These are phyloP conservation scores for Toxoplasma gondii DNA, from an alignment of 169 alveolate genomes.

Conservation along the genomic window DNA sequence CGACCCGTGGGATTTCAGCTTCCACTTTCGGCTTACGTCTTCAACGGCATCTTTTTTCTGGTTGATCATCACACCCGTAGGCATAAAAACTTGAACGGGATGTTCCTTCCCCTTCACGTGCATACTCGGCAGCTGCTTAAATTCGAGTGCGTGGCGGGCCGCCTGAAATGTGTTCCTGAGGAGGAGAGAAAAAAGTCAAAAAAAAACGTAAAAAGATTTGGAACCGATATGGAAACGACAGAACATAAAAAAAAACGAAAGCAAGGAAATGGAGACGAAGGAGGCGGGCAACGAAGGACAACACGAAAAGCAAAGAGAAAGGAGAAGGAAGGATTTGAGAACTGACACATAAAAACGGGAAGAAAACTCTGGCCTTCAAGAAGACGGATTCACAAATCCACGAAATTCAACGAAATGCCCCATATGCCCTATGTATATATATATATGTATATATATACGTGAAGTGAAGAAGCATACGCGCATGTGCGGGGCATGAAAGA, in stretches of 20 bases:
- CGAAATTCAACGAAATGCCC: too few relatives aligned
- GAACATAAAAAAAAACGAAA: not conserved
- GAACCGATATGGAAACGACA: not conserved
- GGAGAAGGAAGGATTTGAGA: too few relatives aligned
- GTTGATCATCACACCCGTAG: slow-evolving; percentile 59
- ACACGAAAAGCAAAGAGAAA: too few relatives aligned
- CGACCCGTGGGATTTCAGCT: too few relatives aligned
- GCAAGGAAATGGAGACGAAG: not conserved
- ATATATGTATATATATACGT: not conserved
- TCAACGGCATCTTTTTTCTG: not conserved
- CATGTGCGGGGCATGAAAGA: too few relatives aligned
- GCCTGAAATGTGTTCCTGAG: slow-evolving; percentile 73
- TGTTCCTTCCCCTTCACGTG: slow-evolving; percentile 71
- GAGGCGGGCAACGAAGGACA: too few relatives aligned
- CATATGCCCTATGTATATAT: too few relatives aligned
- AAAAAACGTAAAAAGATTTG: not conserved
- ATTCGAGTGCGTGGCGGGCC: slow-evolving; percentile 68
- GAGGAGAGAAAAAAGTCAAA: not conserved
- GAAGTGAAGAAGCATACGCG: too few relatives aligned
- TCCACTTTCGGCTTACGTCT: not conserved
- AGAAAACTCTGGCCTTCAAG: too few relatives aligned
- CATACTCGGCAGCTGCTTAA: slow-evolving; percentile 67
- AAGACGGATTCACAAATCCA: too few relatives aligned
- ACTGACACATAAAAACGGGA: too few relatives aligned
- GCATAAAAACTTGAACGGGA: slow-evolving; percentile 67